Evolutionary conservation across 768 basidiomycete species (phyloP).

Genomic region (Favolaschia claudopus): DNA sequence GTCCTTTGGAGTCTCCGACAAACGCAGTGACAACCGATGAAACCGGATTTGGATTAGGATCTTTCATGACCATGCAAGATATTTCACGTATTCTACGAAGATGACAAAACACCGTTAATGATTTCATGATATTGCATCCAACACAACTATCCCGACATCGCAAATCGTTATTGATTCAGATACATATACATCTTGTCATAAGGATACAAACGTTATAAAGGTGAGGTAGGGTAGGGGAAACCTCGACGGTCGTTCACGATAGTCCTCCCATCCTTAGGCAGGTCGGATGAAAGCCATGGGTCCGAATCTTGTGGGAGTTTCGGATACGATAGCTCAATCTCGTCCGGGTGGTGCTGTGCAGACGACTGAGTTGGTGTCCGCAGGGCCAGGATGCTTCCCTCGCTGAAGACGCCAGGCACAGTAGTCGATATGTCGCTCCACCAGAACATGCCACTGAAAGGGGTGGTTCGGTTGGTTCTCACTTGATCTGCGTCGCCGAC

Average conservation of each 20-base stretch:
- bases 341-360: background rate
- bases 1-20: background rate
- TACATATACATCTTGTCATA: too few relatives aligned
- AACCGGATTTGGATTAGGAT: too few relatives aligned
- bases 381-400: background rate
- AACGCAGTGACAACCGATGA: too few relatives aligned
- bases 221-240: too few relatives aligned
- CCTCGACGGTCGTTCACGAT: background rate
- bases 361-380: background rate
- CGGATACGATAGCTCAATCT: background rate
- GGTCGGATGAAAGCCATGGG: background rate
- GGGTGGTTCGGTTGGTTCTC: background rate
- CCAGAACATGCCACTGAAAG: conserved; percentile 16
- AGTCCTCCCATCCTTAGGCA: background rate
- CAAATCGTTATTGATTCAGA: too few relatives aligned
- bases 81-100: too few relatives aligned
- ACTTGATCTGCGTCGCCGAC: conserved; percentile 1
- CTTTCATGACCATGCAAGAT: too few relatives aligned
- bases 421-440: background rate
- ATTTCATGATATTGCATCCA: too few relatives aligned
- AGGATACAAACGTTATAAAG: too few relatives aligned
- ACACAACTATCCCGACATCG: too few relatives aligned
- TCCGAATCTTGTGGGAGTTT: background rate
- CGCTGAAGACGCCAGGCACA: background rate
- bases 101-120: too few relatives aligned